Base-by-base conservation (phyloP, 2,329 filamentous ascomycete genomes). In the Moelleriella libera region DNA sequence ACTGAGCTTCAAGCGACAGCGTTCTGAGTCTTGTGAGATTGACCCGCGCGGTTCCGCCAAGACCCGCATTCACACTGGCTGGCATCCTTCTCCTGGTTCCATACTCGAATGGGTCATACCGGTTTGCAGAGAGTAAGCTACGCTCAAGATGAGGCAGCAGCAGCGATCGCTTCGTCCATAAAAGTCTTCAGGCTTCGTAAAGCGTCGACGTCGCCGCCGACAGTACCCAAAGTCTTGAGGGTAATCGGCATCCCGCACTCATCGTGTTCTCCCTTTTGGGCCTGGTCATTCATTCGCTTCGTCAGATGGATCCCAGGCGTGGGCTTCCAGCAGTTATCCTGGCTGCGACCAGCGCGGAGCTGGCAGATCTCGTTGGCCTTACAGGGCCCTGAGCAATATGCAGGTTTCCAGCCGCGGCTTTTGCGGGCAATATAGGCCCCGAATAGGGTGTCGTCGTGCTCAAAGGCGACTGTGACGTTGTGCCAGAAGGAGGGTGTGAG, bases 401-500 rank as follows among this genome's bases (percentile, higher is more conserved):
- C 60, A 3, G 61, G 55, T 2, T 58, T 58, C 59, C 65, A 70
- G 5, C 71, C 71, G 5, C 75, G 65, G 5, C 63, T 67, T 49
- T 71, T 72, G 45, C 74, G 63, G 1, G 60, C 56, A 48, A 67
- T 64, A 55, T 68, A 79, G 2, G 58, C 60, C 10, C 68, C 60
- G 53, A 78, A 78, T 1, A 64, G 58, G 0, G 56, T 49, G 1
- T 65, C 52, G 47, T 75, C 58, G 5, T 47, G 51, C 50, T 73
- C 68, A 43, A 79, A 67, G 1, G 61, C 58, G 0, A 60, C 61
- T 0, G 75, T 78, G 30, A 78, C 62, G 54, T 75, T 70, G 56
- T 78, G 75, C 75, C 76, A 79, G 60, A 78, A 78, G 1, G 68
- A 68, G 0, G 75, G 69, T 0, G 70, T 73, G 21, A 80, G 65